Base-by-base conservation (phyloP, 2,329 filamentous ascomycete species). In the Phialophora expanda region DNA sequence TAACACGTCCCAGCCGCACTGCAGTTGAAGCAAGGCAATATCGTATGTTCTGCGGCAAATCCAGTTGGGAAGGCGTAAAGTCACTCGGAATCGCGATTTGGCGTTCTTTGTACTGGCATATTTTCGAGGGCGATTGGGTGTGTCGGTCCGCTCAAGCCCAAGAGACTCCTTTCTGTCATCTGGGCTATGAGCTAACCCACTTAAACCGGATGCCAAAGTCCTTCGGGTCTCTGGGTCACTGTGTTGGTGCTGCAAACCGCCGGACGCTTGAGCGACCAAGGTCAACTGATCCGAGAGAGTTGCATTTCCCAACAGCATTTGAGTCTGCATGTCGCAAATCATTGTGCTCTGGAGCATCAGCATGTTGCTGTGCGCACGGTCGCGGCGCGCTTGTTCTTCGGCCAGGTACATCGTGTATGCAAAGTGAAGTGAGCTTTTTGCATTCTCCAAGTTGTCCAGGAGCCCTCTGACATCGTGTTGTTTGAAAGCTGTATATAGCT, bases 391-490 rank as follows among this genome's bases (percentile, higher is more conserved):
- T 28, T 50, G 56, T 50, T 59, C 56, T 50, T 59, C 56, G 4
- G 24, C 28, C 26, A 48, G 24, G 26, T 59, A 50, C 56, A 59
- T 59, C 12, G 46, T 59, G 14, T 59, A 59, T 59, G 44, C 56
- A 7, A 59, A 26, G 11, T 59, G 24, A 14, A 59, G 56, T 6
- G 56, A 59, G 28, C 56, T 59, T 28, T 59, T 59, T 7, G 56
- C 56, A 12, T 59, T 59, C 44, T 59, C 56, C 30, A 59, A 22
- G 41, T 44, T 46, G 2, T 59, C 56, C 11, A 59, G 56, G 3
- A 59, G 38, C 44, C 22, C 56, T 32, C 30, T 48, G 26, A 59
- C 44, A 32, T 50, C 56, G 12, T 26, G 56, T n/a, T 59, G 56
- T 34, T 59, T 59, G 56, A 59, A 59, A 14, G 44, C 56, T 17